These are phyloP conservation scores for Pseudogymnoascus sp. DNA, from an alignment of 2,329 filamentous ascomycete species.

Conservation along the genomic window DNA sequence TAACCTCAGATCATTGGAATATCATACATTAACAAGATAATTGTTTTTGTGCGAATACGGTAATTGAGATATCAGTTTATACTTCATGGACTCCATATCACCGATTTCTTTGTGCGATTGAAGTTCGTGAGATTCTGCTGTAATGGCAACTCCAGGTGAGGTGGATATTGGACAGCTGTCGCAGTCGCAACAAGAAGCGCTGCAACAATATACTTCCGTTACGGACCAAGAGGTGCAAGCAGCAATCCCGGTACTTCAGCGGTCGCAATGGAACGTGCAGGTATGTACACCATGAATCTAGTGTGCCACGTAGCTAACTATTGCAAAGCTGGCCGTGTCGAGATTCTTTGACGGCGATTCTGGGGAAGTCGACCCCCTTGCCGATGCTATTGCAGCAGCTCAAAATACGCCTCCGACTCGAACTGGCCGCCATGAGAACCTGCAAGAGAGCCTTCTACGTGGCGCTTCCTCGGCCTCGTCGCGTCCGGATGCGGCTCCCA, in stretches of 20 bases:
- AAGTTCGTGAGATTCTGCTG: neutral
- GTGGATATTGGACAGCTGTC: conserved; percentile 62
- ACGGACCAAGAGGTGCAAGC: conserved; percentile 73
- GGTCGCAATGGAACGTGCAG: conserved; percentile 95
- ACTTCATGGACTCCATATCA: conserved; percentile 6
- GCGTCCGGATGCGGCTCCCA: conserved; percentile 60
- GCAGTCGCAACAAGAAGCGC: conserved; percentile 66
- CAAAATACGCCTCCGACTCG: conserved; percentile 53
- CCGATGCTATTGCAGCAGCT: conserved; percentile 58
- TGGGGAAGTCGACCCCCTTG: conserved; percentile 61
- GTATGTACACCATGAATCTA: conserved; percentile 35
- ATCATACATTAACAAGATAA: neutral
- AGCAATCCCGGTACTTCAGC: conserved; percentile 68
- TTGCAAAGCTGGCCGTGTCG: conserved; percentile 73
- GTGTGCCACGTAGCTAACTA: conserved; percentile 20
- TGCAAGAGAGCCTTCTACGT: conserved; percentile 49
- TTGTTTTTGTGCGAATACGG: neutral
- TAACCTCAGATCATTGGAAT: neutral
- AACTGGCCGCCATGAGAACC: conserved; percentile 61
- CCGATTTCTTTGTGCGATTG: conserved; percentile 4
- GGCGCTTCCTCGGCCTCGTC: conserved; percentile 30
- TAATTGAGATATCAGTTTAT: neutral
- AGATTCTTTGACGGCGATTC: conserved; percentile 94
- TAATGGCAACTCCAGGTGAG: conserved; percentile 37
- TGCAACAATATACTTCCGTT: conserved; percentile 81